Evolutionary conservation across 441 rosid species (phyloP).

Genomic region (Corymbia calophylla): DNA sequence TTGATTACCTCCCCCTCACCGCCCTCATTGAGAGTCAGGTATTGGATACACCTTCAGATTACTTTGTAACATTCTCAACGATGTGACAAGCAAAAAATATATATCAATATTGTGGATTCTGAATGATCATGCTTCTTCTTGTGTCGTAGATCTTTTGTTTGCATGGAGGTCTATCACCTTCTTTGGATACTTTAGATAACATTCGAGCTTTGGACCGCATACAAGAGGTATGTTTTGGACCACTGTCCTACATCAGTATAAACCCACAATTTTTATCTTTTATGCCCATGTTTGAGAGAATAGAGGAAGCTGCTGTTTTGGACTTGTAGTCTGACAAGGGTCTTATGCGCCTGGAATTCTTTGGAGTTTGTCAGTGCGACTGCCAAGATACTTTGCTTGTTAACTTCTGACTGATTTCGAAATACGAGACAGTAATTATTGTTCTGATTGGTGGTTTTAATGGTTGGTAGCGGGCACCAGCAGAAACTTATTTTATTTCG

Average conservation of each 20-base stretch:
- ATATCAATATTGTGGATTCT: neutral
- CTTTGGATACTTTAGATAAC: slow-evolving; percentile 90
- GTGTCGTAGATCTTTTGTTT: slow-evolving; percentile 74
- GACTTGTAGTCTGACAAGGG: neutral
- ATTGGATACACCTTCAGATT: slow-evolving; percentile 6
- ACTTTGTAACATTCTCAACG: neutral
- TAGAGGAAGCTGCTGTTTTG: neutral
- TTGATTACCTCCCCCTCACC: slow-evolving; percentile 90
- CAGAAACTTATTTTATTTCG: neutral
- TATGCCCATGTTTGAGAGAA: neutral
- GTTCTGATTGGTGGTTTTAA: neutral
- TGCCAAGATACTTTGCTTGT: neutral
- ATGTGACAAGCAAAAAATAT: neutral
- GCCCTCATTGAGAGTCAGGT: slow-evolving; percentile 99
- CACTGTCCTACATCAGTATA: neutral
- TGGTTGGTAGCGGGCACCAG: neutral
- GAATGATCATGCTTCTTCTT: neutral
- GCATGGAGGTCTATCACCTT: slow-evolving; percentile 98
- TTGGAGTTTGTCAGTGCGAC: neutral
- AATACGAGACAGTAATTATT: neutral
- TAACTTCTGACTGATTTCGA: neutral
- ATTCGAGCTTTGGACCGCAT: slow-evolving; percentile 92
- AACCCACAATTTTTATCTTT: neutral
- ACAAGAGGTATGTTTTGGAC: slow-evolving; percentile 65
- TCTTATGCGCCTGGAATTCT: neutral